These are phyloP conservation scores for Copromyces sp. DNA, from an alignment of 495 filamentous ascomycete species.

Conservation along the genomic window DNA sequence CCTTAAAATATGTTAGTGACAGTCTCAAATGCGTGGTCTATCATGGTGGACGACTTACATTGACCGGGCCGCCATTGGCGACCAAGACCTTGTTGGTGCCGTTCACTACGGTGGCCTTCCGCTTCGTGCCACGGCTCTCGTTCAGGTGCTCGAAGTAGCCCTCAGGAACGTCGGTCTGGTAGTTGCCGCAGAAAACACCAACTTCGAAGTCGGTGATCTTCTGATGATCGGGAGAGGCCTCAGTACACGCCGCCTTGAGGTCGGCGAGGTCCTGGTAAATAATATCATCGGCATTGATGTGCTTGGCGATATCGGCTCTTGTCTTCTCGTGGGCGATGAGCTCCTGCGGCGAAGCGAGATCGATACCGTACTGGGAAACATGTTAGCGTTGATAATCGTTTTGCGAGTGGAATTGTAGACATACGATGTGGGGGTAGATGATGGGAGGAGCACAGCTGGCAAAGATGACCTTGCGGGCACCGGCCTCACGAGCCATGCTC, in stretches of 20 bases:
- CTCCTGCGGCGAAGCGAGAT: constrained; percentile 72
- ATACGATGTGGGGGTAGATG: constrained; percentile 46
- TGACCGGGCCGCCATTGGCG: constrained; percentile 16
- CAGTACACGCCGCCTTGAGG: constrained; percentile 68
- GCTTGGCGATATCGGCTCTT: constrained; percentile 54
- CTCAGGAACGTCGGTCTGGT: constrained; percentile 73
- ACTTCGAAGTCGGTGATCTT: constrained; percentile 65
- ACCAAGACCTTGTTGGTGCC: neutral
- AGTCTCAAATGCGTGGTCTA: neutral
- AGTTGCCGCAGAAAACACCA: constrained; percentile 92
- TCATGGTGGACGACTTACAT: constrained; percentile 1
- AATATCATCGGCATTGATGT: constrained; percentile 85
- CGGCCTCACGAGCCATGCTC: constrained; percentile 83
- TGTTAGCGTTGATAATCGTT: neutral
- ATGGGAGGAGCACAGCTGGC: constrained; percentile 82
- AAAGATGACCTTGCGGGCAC: constrained; percentile 84
- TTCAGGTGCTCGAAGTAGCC: constrained; percentile 85
- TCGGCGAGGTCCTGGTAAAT: constrained; percentile 85
- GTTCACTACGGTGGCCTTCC: constrained; percentile 31
- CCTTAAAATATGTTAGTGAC: neutral
- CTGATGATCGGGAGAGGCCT: constrained; percentile 45
- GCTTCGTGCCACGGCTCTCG: constrained; percentile 58
- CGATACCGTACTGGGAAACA: constrained; percentile 62
- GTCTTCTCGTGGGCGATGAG: constrained; percentile 75
- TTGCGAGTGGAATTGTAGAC: neutral